Evolutionary conservation across 2,329 filamentous ascomycete species (phyloP).

Genomic region (Penicillium sclerotiorum): DNA sequence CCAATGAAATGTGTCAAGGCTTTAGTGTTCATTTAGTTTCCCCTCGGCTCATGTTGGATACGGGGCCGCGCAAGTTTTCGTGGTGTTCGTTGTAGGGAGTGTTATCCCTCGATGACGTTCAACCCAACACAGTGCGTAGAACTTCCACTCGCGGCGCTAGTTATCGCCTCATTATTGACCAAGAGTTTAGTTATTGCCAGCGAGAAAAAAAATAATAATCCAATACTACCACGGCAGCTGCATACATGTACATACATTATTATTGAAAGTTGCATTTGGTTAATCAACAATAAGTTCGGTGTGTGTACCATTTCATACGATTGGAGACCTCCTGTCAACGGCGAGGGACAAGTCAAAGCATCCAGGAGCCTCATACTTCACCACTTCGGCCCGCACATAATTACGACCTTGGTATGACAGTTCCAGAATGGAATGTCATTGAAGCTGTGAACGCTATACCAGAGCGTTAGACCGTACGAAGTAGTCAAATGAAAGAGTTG

Average conservation of each 20-base stretch:
- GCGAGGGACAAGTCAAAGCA: slow-evolving; percentile 10
- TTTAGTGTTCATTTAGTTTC: not conserved
- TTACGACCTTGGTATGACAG: no score
- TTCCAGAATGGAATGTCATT: slow-evolving; percentile 5
- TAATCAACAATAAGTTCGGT: not conserved
- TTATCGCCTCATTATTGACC: no score
- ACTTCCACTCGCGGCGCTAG: no score
- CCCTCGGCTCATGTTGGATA: no score
- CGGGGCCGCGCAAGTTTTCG: no score
- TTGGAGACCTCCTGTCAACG: slow-evolving; percentile 13
- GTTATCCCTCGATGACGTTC: slow-evolving; percentile 16
- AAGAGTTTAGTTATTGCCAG: no score
- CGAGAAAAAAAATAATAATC: no score
- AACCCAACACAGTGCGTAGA: not conserved
- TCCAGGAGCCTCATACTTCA: slow-evolving; percentile 22
- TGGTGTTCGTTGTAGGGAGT: slow-evolving; percentile 11
- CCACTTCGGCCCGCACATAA: slow-evolving; percentile 9
- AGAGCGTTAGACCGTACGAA: no score
- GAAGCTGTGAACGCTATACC: no score
- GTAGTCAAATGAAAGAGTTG: no score
- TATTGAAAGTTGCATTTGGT: not conserved
- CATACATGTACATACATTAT: not conserved
- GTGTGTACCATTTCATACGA: slow-evolving; percentile 12
- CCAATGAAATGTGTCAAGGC: slow-evolving; percentile 4
- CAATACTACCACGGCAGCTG: no score